Evolutionary conservation across 2,329 filamentous ascomycete genomes (phyloP).

Genomic region (Microcyclospora tardicrescens): DNA sequence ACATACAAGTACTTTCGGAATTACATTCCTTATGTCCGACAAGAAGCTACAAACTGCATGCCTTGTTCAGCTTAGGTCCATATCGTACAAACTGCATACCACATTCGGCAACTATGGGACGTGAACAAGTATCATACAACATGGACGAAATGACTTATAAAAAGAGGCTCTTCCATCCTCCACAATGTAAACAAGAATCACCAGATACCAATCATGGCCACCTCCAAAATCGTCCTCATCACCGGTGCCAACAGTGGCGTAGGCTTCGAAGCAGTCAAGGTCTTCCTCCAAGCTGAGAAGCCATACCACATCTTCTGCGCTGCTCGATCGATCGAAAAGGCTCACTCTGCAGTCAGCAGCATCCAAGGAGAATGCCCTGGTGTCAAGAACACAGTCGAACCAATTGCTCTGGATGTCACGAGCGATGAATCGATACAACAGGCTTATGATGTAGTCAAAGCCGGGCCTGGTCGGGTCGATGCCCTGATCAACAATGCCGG

Average conservation of each 20-base stretch:
- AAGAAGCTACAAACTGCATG: no score
- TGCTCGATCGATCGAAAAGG: slow-evolving; percentile 25
- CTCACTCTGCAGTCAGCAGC: slow-evolving; percentile 23
- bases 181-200: no score
- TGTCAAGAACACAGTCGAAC: slow-evolving; percentile 21
- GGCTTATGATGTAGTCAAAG: slow-evolving; percentile 32
- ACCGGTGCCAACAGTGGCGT: slow-evolving; percentile 29
- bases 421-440: slow-evolving; percentile 31
- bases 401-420: slow-evolving; percentile 31
- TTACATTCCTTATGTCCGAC: no score
- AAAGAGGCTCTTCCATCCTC: no score
- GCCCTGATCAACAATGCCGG: slow-evolving; percentile 26
- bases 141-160: no score
- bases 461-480: slow-evolving; percentile 24
- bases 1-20: no score
- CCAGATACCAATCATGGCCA: background rate
- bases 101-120: no score
- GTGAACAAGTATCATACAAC: no score
- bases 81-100: no score
- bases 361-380: slow-evolving; percentile 8
- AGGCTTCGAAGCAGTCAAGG: slow-evolving; percentile 23
- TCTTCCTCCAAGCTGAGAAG: slow-evolving; percentile 23
- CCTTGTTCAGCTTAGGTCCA: no score
- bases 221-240: slow-evolving; percentile 10
- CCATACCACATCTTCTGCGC: slow-evolving; percentile 29